Base-by-base conservation (phyloP, 371 early-diverging fungal species). In the Homolaphlyctis polyrhiza region DNA sequence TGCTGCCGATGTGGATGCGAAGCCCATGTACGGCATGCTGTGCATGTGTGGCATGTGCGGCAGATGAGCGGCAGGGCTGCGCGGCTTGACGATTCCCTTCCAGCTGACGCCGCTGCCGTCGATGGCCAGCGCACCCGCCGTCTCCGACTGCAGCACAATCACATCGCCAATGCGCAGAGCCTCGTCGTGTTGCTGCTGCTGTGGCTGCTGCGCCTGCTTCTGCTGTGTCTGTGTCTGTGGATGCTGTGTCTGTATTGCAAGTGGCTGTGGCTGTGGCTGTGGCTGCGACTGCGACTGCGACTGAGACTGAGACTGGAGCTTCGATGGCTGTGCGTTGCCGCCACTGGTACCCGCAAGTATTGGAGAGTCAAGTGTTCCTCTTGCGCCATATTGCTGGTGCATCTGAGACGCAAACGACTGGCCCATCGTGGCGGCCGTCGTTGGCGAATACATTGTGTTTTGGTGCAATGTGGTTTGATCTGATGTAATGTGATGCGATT, bases 151-250 rank as follows among this genome's bases (percentile, higher is more conserved):
- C 3, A 70, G 58, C 6, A 66, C 33, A 23, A 70, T 35, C 58
- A 66, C 70, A 33, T 70, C 70, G 4, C 70, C 70, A 21, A 70
- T 1, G 21, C 51, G 60, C 34, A 70, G 47, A n/a, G 32, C 48
- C 30, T 64, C 58, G 33, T 45, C 49, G n/a, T 47, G 47, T 25
- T 2, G 21, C 23, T 58, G 58, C n/a, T n/a, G n/a, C 16, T 39
- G 39, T 18, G 39, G 39, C 39, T 39, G 39, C 11, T 39, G 39
- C 39, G 39, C 39, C 39, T 39, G 39, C 39, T 39, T 18, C 11
- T 39, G 39, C 39, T 39, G 39, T 8, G 11, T 18, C 8, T 39
- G 39, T 8, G 11, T 18, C 39, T 18, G 39, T 39, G 39, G 8
- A n/a, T 39, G 39, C 39, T 39, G 39, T 8, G 11, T 18, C 8